Evolutionary conservation across 768 basidiomycete species (phyloP).

Genomic region (Cystobasidium tubakii): DNA sequence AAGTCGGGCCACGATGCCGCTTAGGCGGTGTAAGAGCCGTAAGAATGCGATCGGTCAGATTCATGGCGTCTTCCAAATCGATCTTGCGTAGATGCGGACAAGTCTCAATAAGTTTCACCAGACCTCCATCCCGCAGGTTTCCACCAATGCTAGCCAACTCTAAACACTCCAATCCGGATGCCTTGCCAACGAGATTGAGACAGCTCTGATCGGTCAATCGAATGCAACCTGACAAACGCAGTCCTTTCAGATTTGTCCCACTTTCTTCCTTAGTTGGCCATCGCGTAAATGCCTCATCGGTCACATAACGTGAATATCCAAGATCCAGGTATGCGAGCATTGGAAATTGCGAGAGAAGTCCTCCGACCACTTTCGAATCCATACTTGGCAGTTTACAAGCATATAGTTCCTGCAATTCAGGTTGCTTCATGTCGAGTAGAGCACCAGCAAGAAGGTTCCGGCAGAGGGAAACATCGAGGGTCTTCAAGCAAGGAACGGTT

Average conservation of each 20-base stretch:
- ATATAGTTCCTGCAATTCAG: not conserved
- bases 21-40: slow-evolving; percentile 19
- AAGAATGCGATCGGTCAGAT: slow-evolving; percentile 10
- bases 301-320: slow-evolving; percentile 8
- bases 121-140: slow-evolving; percentile 24
- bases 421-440: slow-evolving; percentile 18
- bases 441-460: slow-evolving; percentile 12
- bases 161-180: not conserved
- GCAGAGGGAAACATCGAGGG: slow-evolving; percentile 21
- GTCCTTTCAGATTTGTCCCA: not conserved
- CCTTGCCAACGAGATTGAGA: slow-evolving; percentile 7
- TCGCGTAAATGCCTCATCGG: slow-evolving; percentile 2
- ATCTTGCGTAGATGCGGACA: slow-evolving; percentile 11
- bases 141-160: slow-evolving; percentile 31
- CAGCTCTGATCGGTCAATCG: slow-evolving; percentile 17
- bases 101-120: slow-evolving; percentile 21
- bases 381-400: slow-evolving; percentile 9
- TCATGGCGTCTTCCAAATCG: slow-evolving; percentile 33
- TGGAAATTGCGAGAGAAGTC: not conserved
- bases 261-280: not conserved
- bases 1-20: not conserved
- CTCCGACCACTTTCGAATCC: not conserved
- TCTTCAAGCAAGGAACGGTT: not conserved
- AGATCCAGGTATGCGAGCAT: not conserved
- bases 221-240: slow-evolving; percentile 1